Evolutionary conservation across 108 stramenopile species (phyloP).

Genomic region (Cyclostephanos invisitatus): DNA sequence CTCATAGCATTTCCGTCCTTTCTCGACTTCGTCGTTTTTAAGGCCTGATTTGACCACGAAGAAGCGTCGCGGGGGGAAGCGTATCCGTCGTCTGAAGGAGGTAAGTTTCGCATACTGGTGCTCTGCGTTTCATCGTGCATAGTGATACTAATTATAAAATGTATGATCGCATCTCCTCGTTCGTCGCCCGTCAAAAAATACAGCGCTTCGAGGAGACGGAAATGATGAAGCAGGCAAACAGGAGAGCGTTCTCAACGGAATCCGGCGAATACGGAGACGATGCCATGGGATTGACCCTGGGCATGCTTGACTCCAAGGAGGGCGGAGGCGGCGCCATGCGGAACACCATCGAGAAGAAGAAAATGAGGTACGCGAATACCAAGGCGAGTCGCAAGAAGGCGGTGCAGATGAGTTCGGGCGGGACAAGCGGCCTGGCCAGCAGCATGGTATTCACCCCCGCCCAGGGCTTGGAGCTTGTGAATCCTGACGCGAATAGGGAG

Average conservation of each 20-base stretch:
- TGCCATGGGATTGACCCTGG: constrained; percentile 92
- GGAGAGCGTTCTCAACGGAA: constrained; percentile 76
- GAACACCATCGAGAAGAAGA: constrained; percentile 70
- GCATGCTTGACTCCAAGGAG: constrained; percentile 81
- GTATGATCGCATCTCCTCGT: constrained; percentile 1
- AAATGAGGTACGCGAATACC: constrained; percentile 80
- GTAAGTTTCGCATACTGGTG: not conserved
- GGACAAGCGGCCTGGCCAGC: constrained; percentile 77
- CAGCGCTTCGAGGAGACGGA: constrained; percentile 91
- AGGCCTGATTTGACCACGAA: constrained; percentile 86
- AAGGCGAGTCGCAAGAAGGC: constrained; percentile 72
- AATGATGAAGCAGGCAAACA: constrained; percentile 92
- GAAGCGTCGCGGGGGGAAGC: constrained; percentile 93
- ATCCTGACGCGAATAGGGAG: constrained; percentile 82
- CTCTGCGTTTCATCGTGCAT: not conserved
- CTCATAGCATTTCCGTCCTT: constrained; percentile 1
- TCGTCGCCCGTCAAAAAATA: not conserved
- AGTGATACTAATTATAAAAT: not conserved
- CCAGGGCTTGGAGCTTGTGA: constrained; percentile 88
- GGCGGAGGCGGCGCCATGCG: constrained; percentile 71
- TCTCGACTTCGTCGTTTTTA: constrained; percentile 7
- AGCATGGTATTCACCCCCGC: constrained; percentile 86
- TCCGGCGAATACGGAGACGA: constrained; percentile 94
- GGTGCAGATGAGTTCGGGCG: constrained; percentile 57
- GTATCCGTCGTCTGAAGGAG: constrained; percentile 91